Evolutionary conservation across 1,139 yeast species (phyloP).

Genomic region (Geotrichum restrictum): DNA sequence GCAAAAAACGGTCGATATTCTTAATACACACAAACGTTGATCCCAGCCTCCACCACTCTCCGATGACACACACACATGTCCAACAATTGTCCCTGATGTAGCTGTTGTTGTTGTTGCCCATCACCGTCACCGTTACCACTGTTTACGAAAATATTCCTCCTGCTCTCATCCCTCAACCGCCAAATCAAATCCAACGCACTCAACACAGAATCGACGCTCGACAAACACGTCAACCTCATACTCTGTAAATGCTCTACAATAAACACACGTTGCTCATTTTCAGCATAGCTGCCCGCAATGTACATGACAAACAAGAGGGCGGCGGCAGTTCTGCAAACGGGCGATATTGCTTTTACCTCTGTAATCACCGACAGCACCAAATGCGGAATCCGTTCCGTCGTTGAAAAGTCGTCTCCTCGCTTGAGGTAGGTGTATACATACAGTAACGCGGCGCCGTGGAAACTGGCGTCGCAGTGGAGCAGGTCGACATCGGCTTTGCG

Average conservation of each 20-base stretch:
- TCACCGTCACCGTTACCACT: too few relatives aligned
- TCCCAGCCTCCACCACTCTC: constrained; percentile 14
- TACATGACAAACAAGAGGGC: constrained; percentile 21
- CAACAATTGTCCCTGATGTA: too few relatives aligned
- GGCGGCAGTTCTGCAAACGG: constrained; percentile 20
- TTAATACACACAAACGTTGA: constrained; percentile 20
- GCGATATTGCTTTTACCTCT: constrained; percentile 18
- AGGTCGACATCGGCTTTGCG: constrained; percentile 17
- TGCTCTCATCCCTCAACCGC: constrained; percentile 17
- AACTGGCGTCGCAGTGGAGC: constrained; percentile 20
- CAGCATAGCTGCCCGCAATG: constrained; percentile 20
- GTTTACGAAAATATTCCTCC: too few relatives aligned
- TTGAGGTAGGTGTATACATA: constrained; percentile 21
- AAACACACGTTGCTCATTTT: constrained; percentile 16
- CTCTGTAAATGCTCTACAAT: constrained; percentile 12
- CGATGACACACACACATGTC: constrained; percentile 15
- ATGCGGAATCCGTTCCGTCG: constrained; percentile 13
- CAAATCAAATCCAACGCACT: constrained; percentile 18
- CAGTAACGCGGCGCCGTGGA: constrained; percentile 22
- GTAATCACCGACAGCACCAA: constrained; percentile 13
- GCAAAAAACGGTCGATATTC: too few relatives aligned
- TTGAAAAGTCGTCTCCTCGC: constrained; percentile 4
- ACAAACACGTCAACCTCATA: constrained; percentile 21
- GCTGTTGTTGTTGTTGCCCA: too few relatives aligned
- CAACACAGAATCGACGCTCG: constrained; percentile 18